Conservation (phyloP, 768 basidiomycete genomes). For the Pleurotus sapidus region DNA sequence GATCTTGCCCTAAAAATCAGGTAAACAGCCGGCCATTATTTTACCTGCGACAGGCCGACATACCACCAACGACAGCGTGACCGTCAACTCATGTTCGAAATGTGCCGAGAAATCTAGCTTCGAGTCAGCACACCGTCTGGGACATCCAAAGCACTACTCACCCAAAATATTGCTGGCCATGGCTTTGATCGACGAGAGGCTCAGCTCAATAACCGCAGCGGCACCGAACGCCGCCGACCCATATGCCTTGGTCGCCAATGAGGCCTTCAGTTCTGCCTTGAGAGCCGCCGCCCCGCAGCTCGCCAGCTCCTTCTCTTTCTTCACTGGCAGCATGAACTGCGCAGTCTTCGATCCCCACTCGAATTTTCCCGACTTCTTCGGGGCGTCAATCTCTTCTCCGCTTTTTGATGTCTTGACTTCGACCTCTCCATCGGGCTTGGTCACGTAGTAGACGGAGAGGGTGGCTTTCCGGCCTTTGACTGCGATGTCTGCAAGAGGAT, state of each 20-base stretch:
- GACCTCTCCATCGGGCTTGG: not conserved
- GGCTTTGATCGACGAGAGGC: not conserved
- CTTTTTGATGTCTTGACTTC: not conserved
- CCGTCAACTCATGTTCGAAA: not conserved
- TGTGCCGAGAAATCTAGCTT: not conserved
- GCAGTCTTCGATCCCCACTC: not conserved
- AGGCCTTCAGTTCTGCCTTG: not conserved
- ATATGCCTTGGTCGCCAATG: not conserved
- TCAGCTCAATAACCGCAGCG: not conserved
- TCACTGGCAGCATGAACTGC: not conserved
- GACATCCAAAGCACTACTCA: not conserved
- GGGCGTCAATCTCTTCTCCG: not conserved
- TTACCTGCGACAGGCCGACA: no score
- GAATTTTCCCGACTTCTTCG: not conserved
- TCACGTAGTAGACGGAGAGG: not conserved
- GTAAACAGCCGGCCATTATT: not conserved
- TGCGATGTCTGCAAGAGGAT: not conserved
- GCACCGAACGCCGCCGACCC: not conserved
- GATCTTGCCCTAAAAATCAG: not conserved
- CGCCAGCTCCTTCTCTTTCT: not conserved
- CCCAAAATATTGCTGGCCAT: not conserved
- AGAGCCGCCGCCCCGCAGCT: not conserved
- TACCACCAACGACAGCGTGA: not conserved
- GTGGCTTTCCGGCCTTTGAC: not conserved
- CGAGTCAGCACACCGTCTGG: not conserved